Base-by-base conservation (phyloP, 2,329 filamentous ascomycete genomes). In the Colletotrichum abscissum region DNA sequence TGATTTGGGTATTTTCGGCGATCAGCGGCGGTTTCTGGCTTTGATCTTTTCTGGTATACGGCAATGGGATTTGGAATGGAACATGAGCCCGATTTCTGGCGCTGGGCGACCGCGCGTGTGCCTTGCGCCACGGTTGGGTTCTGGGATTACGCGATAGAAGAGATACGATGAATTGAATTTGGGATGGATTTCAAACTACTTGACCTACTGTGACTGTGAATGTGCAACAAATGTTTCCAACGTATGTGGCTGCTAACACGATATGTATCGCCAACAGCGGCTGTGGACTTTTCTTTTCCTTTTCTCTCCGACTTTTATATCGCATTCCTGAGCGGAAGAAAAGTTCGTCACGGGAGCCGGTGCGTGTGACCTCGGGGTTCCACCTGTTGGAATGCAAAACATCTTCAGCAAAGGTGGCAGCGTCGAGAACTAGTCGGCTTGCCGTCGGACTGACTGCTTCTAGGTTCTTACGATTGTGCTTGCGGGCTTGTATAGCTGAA, bases 121-220 rank as follows among this genome's bases (percentile, higher is more conserved):
- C 57, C 64, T 68, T 12, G 3, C n/a, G 35, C 52, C 26, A 33
- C 52, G 52, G 22, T 30, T 49, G 33, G 22, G 60, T n/a, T 46
- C 33, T 26, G 22, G 67, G 60, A 69, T 57, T 9, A 70, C 19
- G 35, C 22, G 55, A 57, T 24, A 59, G 54, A 69, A 58, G 59
- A 56, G 54, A 72, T 69, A 69, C 62, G 70, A 72, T 22, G 66
- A 72, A 69, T 72, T 49, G 46, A 69, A 69, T 54, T 62, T 66
- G 59, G 42, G 9, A 69, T 72, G 69, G 38, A 69, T 56, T 71
- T 64, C 9, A 68, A 38, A 11, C 19, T 42, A 19, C 22, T 33
- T 22, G 7, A 26, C 12, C 8, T 1, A 30, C 14, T 12, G 28
- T 33, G 46, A 14, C n/a, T 35, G 33, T 35, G 33, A 1, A 35